Evolutionary conservation across 1,284 basidiomycete species (phyloP), one percentile per base, ranked within the genome.

Genomic region (Microbotryum silenes-acaulis): DNA sequence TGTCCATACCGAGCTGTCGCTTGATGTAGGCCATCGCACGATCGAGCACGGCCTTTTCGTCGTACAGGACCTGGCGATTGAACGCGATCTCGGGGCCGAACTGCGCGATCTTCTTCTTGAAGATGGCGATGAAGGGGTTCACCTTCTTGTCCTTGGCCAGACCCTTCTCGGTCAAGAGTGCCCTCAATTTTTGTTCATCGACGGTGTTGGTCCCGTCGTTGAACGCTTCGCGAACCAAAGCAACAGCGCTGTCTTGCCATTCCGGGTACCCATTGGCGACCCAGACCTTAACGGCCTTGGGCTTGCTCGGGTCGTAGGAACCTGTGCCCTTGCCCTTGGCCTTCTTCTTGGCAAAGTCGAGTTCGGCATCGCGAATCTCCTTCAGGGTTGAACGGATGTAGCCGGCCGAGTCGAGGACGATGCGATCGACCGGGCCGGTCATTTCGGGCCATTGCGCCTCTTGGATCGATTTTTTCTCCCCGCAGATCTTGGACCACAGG

Each of bases 141-240:
- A 83, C 83, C 65, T 86, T 85, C 80, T 97, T 97, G 78, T 97
- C 91, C 82, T 97, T 97, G 77, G 91, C 85, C 75, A 97, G 75
- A 16, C 89, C 91, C n/a, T 80, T 82, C 73, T 83, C 80, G 14
- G 81, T 82, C 68, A 97, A 76, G 63, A 83, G 74, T 72, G 85
- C 79, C 72, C 86, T 82, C 64, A 96, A 82, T 75, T 85, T 86
- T 55, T 78, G 84, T 73, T 97, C 92, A 74, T 98, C 90, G 48
- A 97, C 85, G 69, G 80, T 82, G 64, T 84, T 82, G 27, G 78
- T 78, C 56, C 78, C 76, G 56, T 78, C 79, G 64, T 81, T 79
- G 73, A 87, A 92, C 25, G 86, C 80, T 20, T 84, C 83, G 77
- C 84, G 82, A 59, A 97, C 81, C 51, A 85, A 79, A 70, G 84